Conservation (phyloP, 306 rosid species). For the Cyclanthera cordifolia region DNA sequence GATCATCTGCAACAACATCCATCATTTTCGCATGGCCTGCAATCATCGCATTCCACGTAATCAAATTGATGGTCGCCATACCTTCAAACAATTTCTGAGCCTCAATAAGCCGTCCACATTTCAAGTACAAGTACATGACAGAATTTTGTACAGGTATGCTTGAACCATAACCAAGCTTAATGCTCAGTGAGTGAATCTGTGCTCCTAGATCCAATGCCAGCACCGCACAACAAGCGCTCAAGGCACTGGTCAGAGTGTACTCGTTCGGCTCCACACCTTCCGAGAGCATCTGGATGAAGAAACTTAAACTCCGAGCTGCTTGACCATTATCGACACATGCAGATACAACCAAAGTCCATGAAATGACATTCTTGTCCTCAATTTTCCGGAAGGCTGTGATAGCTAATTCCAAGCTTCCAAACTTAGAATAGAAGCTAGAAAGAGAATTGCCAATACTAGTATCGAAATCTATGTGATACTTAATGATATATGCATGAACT, state of each 20-base stretch:
- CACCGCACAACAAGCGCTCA: conserved; percentile 63
- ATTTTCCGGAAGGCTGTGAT: conserved; percentile 48
- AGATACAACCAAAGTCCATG: conserved; percentile 71
- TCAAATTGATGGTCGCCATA: conserved; percentile 39
- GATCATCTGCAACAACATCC: conserved; percentile 44
- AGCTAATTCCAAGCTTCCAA: conserved; percentile 35
- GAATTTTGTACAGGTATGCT: conserved; percentile 50
- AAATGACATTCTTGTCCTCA: conserved; percentile 55
- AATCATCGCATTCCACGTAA: conserved; percentile 87
- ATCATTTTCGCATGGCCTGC: conserved; percentile 68
- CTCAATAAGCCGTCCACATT: conserved; percentile 54
- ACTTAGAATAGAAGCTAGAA: conserved; percentile 72
- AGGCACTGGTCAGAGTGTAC: conserved; percentile 51
- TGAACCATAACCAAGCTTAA: conserved; percentile 47
- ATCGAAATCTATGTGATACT: conserved; percentile 47
- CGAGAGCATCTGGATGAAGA: conserved; percentile 49
- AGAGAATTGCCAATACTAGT: conserved; percentile 71
- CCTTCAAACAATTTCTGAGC: conserved; percentile 49
- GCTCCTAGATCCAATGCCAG: conserved; percentile 38
- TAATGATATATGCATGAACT: conserved; percentile 60
- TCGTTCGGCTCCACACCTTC: conserved; percentile 58
- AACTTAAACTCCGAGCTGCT: conserved; percentile 37
- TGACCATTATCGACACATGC: conserved; percentile 62
- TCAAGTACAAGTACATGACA: conserved; percentile 55
- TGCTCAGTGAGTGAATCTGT: conserved; percentile 49